Evolutionary conservation across 345 rosid species (phyloP), one percentile per base, ranked within the genome.

Genomic region (Brassica carinata): DNA sequence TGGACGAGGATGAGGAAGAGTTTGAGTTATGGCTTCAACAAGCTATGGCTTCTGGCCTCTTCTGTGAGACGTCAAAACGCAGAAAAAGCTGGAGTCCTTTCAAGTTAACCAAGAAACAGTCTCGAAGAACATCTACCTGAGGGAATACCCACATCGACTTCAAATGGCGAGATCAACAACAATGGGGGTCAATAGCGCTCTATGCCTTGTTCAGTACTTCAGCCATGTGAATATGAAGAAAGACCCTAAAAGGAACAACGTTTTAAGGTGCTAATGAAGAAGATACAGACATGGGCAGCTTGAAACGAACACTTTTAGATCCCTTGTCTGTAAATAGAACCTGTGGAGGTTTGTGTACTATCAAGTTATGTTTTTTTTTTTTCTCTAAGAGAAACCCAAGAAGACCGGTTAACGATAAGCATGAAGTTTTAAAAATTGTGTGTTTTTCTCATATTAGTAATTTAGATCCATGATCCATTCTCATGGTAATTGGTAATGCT

Each of bases 61-160:
- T 96, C 71, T 91, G 90, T 59, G 99, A 93, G 83, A 88, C 94
- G 59, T 87, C 94, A 1, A 90, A 87, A 73, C 96, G 96, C 45
- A 86, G 92, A 81, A 93, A 93, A 83, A 96, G 94, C 82, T 96
- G 92, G 99, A 93, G 98, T 76, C 99, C 97, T 1, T 96, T 93
- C 79, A 90, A 90, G 86, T 78, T 90, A 83, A 82, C 84, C 36
- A 93, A 89, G 88, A 93, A 84, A 82, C 96, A 93, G 79, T 90
- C 93, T 87, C 83, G 99, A 77, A 88, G 99, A 87, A 83, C 97
- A 40, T 91, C 96, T 0, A 86, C 90, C 45, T 88, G 83, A 83
- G 27, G 51, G 13, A 40, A 79, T 11, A 55, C 69, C 57, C 57
- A 68, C 36, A 63, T 68, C 38, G 18, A 38, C 34, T 13, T 64